Evolutionary conservation across 805 yeast species (phyloP).

Genomic region (Citeromyces nyonsensis): DNA sequence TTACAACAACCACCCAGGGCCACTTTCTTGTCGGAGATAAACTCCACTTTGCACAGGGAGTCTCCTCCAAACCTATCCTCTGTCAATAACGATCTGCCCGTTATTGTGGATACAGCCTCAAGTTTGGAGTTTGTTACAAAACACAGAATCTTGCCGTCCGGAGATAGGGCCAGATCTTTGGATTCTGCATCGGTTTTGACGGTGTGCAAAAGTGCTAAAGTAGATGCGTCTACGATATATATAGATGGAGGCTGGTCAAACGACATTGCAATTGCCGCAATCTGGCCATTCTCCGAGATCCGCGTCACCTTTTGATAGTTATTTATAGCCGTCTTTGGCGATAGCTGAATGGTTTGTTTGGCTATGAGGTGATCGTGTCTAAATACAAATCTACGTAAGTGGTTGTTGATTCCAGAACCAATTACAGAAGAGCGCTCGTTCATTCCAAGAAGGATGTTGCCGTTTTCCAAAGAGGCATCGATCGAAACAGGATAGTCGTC

Average conservation of each 20-base stretch:
- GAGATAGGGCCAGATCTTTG: slow-evolving; percentile 53
- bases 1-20: slow-evolving; percentile 27
- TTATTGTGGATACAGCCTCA: slow-evolving; percentile 30
- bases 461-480: slow-evolving; percentile 28
- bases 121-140: slow-evolving; percentile 44
- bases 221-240: slow-evolving; percentile 41
- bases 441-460: slow-evolving; percentile 54
- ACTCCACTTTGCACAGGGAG: slow-evolving; percentile 14
- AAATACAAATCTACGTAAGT: slow-evolving; percentile 48
- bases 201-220: slow-evolving; percentile 36
- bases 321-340: slow-evolving; percentile 28
- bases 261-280: slow-evolving; percentile 60
- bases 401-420: slow-evolving; percentile 48
- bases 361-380: slow-evolving; percentile 48
- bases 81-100: slow-evolving; percentile 20
- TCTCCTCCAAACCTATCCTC: slow-evolving; percentile 7
- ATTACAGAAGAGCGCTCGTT: slow-evolving; percentile 52
- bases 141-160: slow-evolving; percentile 49
- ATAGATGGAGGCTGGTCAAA: slow-evolving; percentile 40
- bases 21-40: slow-evolving; percentile 16
- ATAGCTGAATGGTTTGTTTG: slow-evolving; percentile 42
- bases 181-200: slow-evolving; percentile 36
- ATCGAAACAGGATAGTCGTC: slow-evolving; percentile 87
- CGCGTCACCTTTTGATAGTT: slow-evolving; percentile 52
- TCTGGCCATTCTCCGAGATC: slow-evolving; percentile 39